Evolutionary conservation across 148 eudicot genomes (phyloP).

Genomic region (Silene conica): DNA sequence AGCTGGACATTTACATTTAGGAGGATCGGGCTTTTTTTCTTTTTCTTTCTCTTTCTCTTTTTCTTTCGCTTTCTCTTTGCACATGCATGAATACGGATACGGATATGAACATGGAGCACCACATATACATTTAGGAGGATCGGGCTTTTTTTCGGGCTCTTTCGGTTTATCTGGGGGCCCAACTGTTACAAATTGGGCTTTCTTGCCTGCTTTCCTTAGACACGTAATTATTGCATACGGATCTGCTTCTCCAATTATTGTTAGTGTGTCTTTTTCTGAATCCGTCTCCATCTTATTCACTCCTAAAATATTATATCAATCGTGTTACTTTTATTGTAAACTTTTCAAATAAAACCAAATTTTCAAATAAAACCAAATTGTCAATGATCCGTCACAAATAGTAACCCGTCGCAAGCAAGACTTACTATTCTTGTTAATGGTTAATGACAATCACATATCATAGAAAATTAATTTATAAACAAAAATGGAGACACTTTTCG

Average conservation of each 20-base stretch:
- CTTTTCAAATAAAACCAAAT: too few species aligned
- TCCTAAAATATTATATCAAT: conserved; percentile 24
- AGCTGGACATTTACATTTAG: too few species aligned
- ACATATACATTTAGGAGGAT: background rate
- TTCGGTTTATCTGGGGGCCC: conserved; percentile 39
- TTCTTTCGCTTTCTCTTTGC: too few species aligned
- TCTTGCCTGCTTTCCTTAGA: conserved; percentile 43
- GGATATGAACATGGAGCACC: background rate
- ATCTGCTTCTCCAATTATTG: conserved; percentile 58
- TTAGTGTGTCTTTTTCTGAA: conserved; percentile 40
- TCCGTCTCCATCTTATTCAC: conserved; percentile 58
- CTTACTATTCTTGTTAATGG: too few species aligned
- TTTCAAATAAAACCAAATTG: too few species aligned
- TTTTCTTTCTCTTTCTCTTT: too few species aligned
- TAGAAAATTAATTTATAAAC: too few species aligned
- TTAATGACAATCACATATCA: too few species aligned
- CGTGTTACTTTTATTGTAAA: too few species aligned
- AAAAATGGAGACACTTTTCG: too few species aligned
- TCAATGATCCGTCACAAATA: too few species aligned
- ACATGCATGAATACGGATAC: background rate
- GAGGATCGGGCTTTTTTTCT: conserved; percentile 29
- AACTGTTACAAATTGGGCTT: conserved; percentile 36
- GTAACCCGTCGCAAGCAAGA: too few species aligned
- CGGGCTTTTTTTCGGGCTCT: conserved; percentile 29
- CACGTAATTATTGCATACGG: conserved; percentile 42